phyloP scores from a whole-genome alignment of 2,329 filamentous ascomycete genomes.

The Teratosphaeria gauchensis region DNA sequence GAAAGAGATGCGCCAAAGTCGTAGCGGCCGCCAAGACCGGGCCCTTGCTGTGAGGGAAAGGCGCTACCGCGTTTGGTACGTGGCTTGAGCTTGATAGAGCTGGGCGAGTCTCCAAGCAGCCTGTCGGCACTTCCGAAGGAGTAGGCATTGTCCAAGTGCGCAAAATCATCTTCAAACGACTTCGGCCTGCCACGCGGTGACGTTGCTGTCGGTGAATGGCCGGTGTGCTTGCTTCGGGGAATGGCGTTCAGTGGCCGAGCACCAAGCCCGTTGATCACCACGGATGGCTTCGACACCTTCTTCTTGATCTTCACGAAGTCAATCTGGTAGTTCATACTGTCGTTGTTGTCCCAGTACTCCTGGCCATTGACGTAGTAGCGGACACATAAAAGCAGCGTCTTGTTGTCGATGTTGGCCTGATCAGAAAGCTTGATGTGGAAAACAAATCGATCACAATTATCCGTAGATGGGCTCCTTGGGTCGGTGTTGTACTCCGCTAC shows the following conservation, averaged over 20 bases:
- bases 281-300: slow-evolving; percentile 19
- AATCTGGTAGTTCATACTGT: slow-evolving; percentile 77
- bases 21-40: slow-evolving; percentile 72
- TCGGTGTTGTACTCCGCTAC: slow-evolving; percentile 78
- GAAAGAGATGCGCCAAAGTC: slow-evolving; percentile 89
- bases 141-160: slow-evolving; percentile 40
- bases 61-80: slow-evolving; percentile 50
- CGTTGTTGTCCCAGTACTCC: slow-evolving; percentile 95
- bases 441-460: slow-evolving; percentile 77
- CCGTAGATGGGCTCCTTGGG: slow-evolving; percentile 50
- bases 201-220: slow-evolving; percentile 29
- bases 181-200: slow-evolving; percentile 39
- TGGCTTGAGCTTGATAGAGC: slow-evolving; percentile 59
- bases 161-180: slow-evolving; percentile 61
- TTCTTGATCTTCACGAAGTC: slow-evolving; percentile 54
- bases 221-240: slow-evolving; percentile 39
- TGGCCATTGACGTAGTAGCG: slow-evolving; percentile 75
- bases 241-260: slow-evolving; percentile 43
- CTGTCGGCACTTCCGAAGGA: slow-evolving; percentile 33
- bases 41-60: slow-evolving; percentile 51
- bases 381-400: slow-evolving; percentile 86
- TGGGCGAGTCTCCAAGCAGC: slow-evolving; percentile 49
- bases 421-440: slow-evolving; percentile 92
- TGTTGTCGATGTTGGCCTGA: slow-evolving; percentile 79
- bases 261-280: slow-evolving; percentile 17